phyloP scores from a whole-genome alignment of 2,329 filamentous ascomycete species.

The Arthroderma sp. region DNA sequence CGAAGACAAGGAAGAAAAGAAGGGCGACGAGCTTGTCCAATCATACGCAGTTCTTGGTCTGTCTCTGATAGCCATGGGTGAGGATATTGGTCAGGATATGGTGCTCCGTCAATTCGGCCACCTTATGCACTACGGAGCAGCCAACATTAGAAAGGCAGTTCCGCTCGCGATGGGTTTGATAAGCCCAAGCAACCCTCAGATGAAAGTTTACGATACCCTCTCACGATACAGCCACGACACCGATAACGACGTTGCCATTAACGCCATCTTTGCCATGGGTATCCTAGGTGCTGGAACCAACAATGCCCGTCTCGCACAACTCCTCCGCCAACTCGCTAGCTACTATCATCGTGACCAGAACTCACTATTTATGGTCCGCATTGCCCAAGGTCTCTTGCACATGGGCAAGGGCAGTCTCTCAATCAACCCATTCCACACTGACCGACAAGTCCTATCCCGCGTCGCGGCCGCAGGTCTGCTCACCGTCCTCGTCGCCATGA shows the following conservation, averaged over 20 bases:
- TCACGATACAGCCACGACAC: constrained; percentile 98
- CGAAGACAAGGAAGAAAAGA: constrained; percentile 87
- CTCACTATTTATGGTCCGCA: constrained; percentile 96
- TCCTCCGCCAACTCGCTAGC: constrained; percentile 85
- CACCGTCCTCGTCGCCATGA: constrained; percentile 80
- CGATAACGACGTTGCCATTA: constrained; percentile 94
- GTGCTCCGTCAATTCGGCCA: constrained; percentile 94
- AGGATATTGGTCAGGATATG: constrained; percentile 98
- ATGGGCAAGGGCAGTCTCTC: constrained; percentile 98
- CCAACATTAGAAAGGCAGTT: constrained; percentile 92
- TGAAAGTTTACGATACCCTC: constrained; percentile 98
- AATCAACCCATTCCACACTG: constrained; percentile 97
- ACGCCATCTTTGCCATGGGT: constrained; percentile 98
- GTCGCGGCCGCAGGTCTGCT: constrained; percentile 83
- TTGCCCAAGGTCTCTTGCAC: constrained; percentile 90
- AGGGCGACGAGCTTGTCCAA: constrained; percentile 88
- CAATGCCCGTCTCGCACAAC: constrained; percentile 88
- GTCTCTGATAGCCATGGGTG: constrained; percentile 90
- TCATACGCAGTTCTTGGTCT: constrained; percentile 92
- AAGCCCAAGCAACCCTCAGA: constrained; percentile 95
- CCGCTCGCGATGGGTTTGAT: constrained; percentile 93
- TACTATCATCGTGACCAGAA: constrained; percentile 98
- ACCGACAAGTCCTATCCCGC: constrained; percentile 84
- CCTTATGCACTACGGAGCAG: constrained; percentile 96
- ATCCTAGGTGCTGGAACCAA: constrained; percentile 93